These are phyloP conservation scores for Cyberlindnera euphorbiiphila DNA, from an alignment of 805 yeast species.

Conservation along the genomic window DNA sequence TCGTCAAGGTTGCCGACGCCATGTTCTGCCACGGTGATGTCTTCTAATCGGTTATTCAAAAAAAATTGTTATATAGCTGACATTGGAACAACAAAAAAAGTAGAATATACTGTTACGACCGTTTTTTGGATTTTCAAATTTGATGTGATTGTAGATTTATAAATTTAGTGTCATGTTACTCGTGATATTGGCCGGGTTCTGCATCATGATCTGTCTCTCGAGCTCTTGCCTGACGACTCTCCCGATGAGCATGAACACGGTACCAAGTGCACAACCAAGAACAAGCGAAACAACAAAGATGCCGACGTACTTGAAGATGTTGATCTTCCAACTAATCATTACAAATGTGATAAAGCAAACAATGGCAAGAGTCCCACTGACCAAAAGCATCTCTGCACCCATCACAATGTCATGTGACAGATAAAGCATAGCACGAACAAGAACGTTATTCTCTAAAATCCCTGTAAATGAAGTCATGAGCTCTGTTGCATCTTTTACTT, in stretches of 20 bases:
- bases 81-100: not conserved
- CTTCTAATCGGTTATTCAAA: too few species aligned
- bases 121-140: not conserved
- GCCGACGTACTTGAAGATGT: constrained; percentile 18
- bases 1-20: constrained; percentile 97
- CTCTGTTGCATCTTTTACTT: constrained; percentile 11
- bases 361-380: constrained; percentile 5
- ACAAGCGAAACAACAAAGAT: constrained; percentile 9
- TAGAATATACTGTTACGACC: constrained; percentile 9
- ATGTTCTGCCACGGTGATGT: constrained; percentile 96
- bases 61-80: too few species aligned
- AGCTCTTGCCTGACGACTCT: constrained; percentile 5
- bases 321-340: constrained; percentile 10
- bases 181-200: not conserved
- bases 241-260: constrained; percentile 12
- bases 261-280: constrained; percentile 8
- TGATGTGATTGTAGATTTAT: not conserved
- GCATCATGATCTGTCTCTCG: constrained; percentile 4
- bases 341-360: constrained; percentile 6
- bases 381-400: constrained; percentile 5
- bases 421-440: constrained; percentile 13
- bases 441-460: constrained; percentile 12
- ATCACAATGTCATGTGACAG: constrained; percentile 5
- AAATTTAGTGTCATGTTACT: not conserved
- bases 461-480: constrained; percentile 9